Evolutionary conservation across 2,329 filamentous ascomycete genomes (phyloP).

Genomic region (Chrysosporium keratinophilum): DNA sequence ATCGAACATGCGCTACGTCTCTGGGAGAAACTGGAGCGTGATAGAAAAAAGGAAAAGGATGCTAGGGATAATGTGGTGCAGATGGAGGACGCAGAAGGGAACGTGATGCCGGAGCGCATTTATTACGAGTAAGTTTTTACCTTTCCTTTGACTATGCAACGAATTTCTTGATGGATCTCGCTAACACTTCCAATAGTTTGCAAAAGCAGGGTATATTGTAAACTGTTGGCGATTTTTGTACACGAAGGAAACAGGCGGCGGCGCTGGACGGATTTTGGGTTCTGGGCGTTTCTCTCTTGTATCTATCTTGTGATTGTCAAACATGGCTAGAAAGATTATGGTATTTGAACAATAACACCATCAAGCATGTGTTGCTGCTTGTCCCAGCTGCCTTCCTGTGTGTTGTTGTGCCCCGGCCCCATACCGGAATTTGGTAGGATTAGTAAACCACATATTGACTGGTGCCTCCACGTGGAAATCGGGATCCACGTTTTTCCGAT

Average conservation of each 20-base stretch:
- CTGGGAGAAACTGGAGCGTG: conserved; percentile 86
- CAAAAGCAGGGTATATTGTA: conserved; percentile 21
- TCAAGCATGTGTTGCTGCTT: conserved; percentile 15
- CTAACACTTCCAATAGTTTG: conserved; percentile 18
- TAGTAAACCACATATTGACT: no score
- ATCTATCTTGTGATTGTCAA: no score
- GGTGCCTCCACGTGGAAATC: no score
- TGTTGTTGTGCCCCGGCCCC: conserved; percentile 17
- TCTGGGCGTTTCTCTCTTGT: neutral
- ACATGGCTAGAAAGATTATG: no score
- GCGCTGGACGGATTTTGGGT: neutral
- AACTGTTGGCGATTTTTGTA: neutral
- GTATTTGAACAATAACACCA: conserved; percentile 5
- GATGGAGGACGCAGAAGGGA: conserved; percentile 96
- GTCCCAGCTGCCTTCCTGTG: conserved; percentile 15
- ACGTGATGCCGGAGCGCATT: conserved; percentile 98
- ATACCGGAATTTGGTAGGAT: no score
- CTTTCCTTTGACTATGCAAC: neutral
- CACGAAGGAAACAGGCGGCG: neutral
- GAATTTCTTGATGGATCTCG: neutral
- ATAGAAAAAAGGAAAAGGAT: conserved; percentile 66
- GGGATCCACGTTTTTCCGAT: no score
- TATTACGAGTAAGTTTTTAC: conserved; percentile 58
- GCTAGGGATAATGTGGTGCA: conserved; percentile 80
- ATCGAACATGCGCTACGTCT: conserved; percentile 81